Conservation (phyloP, 176 grass and related monocot genomes). For the Ensete ventricosum region DNA sequence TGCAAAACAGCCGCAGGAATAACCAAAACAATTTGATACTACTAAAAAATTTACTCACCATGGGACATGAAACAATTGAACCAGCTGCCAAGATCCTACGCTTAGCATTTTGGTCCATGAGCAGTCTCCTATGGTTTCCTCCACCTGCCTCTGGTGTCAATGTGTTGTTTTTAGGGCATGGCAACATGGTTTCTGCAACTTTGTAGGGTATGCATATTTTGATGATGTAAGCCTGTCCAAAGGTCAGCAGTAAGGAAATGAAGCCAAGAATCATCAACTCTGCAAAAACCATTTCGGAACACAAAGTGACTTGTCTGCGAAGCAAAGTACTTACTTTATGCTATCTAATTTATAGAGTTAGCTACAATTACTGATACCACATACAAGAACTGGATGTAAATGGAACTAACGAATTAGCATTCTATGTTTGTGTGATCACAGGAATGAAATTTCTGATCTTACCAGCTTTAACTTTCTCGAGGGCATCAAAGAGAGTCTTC, state of each 20-base stretch:
- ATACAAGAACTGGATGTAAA: not conserved
- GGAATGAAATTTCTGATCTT: constrained; percentile 8
- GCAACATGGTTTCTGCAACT: constrained; percentile 68
- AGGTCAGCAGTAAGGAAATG: constrained; percentile 74
- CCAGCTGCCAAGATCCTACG: constrained; percentile 27
- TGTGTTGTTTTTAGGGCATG: constrained; percentile 26
- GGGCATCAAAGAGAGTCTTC: constrained; percentile 74
- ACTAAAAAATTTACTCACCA: constrained; percentile 30
- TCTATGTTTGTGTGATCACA: not conserved
- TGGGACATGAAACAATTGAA: constrained; percentile 20
- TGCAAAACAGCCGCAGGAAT: too few species aligned
- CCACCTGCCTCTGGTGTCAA: not conserved
- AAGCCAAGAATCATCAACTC: constrained; percentile 98
- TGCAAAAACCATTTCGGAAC: constrained; percentile 17
- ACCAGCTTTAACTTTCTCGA: constrained; percentile 95
- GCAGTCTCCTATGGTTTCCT: constrained; percentile 31
- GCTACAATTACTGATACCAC: not conserved
- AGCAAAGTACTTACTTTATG: not conserved
- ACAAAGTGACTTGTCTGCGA: not conserved
- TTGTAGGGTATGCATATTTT: constrained; percentile 69
- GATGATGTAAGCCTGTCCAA: constrained; percentile 44
- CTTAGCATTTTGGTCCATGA: constrained; percentile 8
- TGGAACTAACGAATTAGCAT: too few species aligned
- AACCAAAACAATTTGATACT: too few species aligned
- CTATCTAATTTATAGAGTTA: not conserved